Evolutionary conservation across 2,329 filamentous ascomycete genomes (phyloP).

Genomic region (Drechslerella coelobrocha): DNA sequence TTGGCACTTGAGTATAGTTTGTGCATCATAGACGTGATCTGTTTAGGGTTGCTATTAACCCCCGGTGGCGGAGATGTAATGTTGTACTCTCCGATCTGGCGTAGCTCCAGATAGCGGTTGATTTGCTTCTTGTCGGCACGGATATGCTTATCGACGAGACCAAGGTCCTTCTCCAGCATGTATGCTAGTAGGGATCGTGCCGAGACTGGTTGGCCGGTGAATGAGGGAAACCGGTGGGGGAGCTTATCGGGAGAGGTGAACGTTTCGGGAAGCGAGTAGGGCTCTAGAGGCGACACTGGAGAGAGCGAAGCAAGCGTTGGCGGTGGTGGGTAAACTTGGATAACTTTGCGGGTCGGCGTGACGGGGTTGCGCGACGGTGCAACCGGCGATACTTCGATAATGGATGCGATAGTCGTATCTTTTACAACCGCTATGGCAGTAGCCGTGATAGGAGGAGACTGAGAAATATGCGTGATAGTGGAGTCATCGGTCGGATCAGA

Average conservation of each 20-base stretch:
- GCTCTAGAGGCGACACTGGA: conserved; percentile 25
- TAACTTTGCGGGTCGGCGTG: conserved; percentile 24
- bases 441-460: conserved; percentile 9
- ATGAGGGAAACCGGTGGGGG: conserved; percentile 27
- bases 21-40: conserved; percentile 29
- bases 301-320: conserved; percentile 31
- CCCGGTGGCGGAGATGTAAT: conserved; percentile 19
- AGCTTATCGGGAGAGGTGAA: conserved; percentile 28
- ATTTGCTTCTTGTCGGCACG: conserved; percentile 20
- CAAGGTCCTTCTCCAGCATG: conserved; percentile 25
- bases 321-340: conserved; percentile 27
- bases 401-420: conserved; percentile 20
- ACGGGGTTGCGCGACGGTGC: conserved; percentile 5
- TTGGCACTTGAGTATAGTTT: conserved; percentile 22
- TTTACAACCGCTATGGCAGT: conserved; percentile 14
- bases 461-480: conserved; percentile 27
- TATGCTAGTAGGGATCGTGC: conserved; percentile 25
- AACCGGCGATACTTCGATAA: conserved; percentile 30
- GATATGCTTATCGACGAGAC: conserved; percentile 16
- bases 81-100: conserved; percentile 24
- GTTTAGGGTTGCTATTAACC: conserved; percentile 23
- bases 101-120: conserved; percentile 19
- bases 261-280: conserved; percentile 26
- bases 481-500: conserved; percentile 31
- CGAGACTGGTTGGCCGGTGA: conserved; percentile 34